A percentile compares a stretch with the other conserved stretches of the same genome.
These are phyloP conservation scores for Cylindrotheca fusiformis DNA, from an alignment of 108 stramenopile genomes.

Conservation along the genomic window DNA sequence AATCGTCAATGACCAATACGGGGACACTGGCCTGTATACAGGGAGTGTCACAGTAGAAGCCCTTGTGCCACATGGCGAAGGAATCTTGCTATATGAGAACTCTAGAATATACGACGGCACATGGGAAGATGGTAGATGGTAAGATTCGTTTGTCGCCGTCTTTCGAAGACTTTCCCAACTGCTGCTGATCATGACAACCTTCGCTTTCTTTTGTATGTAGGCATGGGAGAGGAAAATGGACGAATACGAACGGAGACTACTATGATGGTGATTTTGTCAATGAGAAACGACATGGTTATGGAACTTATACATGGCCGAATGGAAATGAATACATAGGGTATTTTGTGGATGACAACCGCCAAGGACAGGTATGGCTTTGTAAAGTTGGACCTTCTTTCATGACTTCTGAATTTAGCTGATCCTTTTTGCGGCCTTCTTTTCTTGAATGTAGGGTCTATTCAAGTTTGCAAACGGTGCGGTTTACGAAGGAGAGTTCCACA, in stretches of 20 bases:
- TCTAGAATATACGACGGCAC: conserved; percentile 55
- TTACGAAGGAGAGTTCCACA: conserved; percentile 46
- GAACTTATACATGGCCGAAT: conserved; percentile 40
- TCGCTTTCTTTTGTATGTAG: neutral
- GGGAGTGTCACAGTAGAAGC: conserved; percentile 23
- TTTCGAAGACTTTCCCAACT: too few relatives aligned
- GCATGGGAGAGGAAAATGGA: conserved; percentile 24
- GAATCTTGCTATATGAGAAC: conserved; percentile 60
- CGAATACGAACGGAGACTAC: conserved; percentile 41
- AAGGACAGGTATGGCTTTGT: conserved; percentile 17
- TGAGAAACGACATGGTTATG: conserved; percentile 43
- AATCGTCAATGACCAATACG: conserved; percentile 40
- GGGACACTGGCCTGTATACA: conserved; percentile 39
- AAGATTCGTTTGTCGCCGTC: too few relatives aligned
- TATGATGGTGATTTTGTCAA: conserved; percentile 44
- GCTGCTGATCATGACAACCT: too few relatives aligned
- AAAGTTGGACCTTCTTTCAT: too few relatives aligned
- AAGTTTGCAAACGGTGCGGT: conserved; percentile 41
- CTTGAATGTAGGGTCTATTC: conserved; percentile 23
- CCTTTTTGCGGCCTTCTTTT: neutral
- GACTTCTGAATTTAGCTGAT: too few relatives aligned
- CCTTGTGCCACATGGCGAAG: conserved; percentile 49
- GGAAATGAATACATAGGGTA: conserved; percentile 41
- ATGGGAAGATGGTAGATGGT: conserved; percentile 59
- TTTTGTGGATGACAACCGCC: conserved; percentile 26